Conservation (phyloP, 495 filamentous ascomycete species). For the Achaetomiella virescens region DNA sequence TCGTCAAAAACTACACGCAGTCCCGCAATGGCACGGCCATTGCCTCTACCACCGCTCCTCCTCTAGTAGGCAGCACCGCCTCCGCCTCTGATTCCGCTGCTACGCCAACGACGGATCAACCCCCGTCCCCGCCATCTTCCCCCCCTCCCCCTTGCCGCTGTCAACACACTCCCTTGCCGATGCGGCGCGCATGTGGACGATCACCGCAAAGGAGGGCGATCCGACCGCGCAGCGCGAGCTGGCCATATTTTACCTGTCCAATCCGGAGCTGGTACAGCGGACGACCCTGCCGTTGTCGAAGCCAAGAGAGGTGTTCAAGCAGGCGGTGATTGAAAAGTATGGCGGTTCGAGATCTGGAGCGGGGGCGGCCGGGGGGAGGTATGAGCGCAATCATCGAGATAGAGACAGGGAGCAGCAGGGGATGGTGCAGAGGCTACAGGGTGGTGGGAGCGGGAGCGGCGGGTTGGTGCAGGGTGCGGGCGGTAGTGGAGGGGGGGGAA, state of each 20-base stretch:
- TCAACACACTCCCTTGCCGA: slow-evolving; percentile 65
- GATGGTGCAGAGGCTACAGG: neutral
- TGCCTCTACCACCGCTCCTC: slow-evolving; percentile 14
- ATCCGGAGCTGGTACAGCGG: slow-evolving; percentile 80
- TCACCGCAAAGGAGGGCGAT: slow-evolving; percentile 90
- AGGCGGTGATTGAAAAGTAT: slow-evolving; percentile 73
- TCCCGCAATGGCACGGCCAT: slow-evolving; percentile 29
- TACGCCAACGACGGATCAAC: slow-evolving; percentile 20
- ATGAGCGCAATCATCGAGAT: slow-evolving; percentile 19
- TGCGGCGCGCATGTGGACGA: slow-evolving; percentile 87
- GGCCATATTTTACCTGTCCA: slow-evolving; percentile 88
- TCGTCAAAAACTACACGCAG: slow-evolving; percentile 53
- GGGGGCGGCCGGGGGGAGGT: slow-evolving; percentile 18
- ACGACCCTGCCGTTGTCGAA: slow-evolving; percentile 79
- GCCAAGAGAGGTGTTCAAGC: slow-evolving; percentile 86
- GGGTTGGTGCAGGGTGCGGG: neutral
- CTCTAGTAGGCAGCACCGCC: slow-evolving; percentile 21
- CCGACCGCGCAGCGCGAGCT: slow-evolving; percentile 91
- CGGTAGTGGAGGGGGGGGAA: slow-evolving; percentile 1
- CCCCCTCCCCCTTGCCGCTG: slow-evolving; percentile 39
- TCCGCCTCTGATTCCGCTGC: slow-evolving; percentile 14
- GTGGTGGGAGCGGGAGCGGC: slow-evolving; percentile 3
- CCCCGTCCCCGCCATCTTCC: slow-evolving; percentile 10
- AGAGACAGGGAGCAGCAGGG: slow-evolving; percentile 7
- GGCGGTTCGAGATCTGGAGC: slow-evolving; percentile 29